These are phyloP conservation scores for Penicillium glabrum DNA, from an alignment of 2,329 filamentous ascomycete genomes.

Conservation along the genomic window DNA sequence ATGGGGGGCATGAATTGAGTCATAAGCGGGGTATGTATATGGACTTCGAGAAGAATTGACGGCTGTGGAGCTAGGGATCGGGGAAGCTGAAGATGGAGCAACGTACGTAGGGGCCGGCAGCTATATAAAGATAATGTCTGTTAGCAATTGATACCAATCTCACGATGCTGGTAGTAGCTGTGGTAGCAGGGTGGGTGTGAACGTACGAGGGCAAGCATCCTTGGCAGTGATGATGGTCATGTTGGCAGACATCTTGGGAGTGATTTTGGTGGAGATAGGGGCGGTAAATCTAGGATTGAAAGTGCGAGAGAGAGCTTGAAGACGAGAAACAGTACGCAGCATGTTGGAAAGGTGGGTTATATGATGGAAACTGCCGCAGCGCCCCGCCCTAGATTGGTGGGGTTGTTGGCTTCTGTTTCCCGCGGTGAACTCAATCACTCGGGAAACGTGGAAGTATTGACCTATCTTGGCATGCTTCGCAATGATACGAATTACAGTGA, in stretches of 20 bases:
- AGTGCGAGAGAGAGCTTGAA: constrained; percentile 18
- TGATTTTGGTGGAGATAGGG: constrained; percentile 4
- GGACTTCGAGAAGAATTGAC: background rate
- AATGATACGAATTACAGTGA: background rate
- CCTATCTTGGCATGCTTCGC: background rate
- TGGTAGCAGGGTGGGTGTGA: background rate
- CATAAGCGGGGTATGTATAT: background rate
- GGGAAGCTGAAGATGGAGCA: background rate
- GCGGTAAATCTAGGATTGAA: constrained; percentile 9
- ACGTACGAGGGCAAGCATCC: constrained; percentile 49
- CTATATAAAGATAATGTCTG: constrained; percentile 16
- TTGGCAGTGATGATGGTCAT: constrained; percentile 42
- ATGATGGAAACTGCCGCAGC: constrained; percentile 11
- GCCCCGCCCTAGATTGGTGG: constrained; percentile 13
- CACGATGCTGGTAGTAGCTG: background rate
- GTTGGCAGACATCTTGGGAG: constrained; percentile 34
- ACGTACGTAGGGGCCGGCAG: constrained; percentile 47
- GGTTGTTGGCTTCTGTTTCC: constrained; percentile 14
- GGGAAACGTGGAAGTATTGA: constrained; percentile 5
- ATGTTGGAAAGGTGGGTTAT: constrained; percentile 18
- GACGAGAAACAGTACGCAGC: constrained; percentile 24
- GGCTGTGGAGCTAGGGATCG: background rate
- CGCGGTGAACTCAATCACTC: background rate
- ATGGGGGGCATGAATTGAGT: background rate
- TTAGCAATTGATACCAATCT: constrained; percentile 11